Evolutionary conservation across 2,329 filamentous ascomycete species (phyloP).

Genomic region (Aspergillus luchuensis): DNA sequence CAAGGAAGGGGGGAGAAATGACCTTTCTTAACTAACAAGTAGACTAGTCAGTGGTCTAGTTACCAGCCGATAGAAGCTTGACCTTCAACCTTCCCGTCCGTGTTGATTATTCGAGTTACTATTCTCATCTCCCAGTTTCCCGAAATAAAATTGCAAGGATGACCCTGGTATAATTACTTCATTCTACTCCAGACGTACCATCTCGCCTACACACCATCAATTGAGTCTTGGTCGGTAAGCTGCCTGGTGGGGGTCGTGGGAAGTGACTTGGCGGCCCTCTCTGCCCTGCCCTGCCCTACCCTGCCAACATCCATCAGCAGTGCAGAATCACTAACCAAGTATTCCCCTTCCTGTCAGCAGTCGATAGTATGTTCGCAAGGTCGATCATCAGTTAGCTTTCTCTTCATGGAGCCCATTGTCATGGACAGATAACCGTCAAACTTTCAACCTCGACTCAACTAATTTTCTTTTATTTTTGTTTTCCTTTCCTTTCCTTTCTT

Average conservation of each 20-base stretch:
- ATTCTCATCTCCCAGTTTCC: background rate
- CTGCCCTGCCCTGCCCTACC: too few relatives aligned
- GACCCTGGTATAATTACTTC: background rate
- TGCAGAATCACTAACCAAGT: too few relatives aligned
- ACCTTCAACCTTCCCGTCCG: background rate
- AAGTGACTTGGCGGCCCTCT: background rate
- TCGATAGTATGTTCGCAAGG: too few relatives aligned
- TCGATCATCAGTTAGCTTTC: too few relatives aligned
- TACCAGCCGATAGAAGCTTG: background rate
- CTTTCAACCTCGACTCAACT: too few relatives aligned
- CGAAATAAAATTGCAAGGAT: background rate
- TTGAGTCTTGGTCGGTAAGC: background rate
- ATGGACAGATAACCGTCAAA: too few relatives aligned
- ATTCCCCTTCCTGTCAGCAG: too few relatives aligned
- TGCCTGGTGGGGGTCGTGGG: background rate
- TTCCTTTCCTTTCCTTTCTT: too few relatives aligned
- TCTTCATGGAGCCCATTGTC: too few relatives aligned
- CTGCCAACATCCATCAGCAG: too few relatives aligned
- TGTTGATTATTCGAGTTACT: background rate
- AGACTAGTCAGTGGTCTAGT: background rate
- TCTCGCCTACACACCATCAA: background rate
- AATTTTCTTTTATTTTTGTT: too few relatives aligned
- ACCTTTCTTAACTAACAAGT: background rate
- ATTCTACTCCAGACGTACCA: background rate
- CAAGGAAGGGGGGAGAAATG: too few relatives aligned